phyloP scores from a whole-genome alignment of 805 yeast genomes.

The Maudiozyma turicensis region DNA sequence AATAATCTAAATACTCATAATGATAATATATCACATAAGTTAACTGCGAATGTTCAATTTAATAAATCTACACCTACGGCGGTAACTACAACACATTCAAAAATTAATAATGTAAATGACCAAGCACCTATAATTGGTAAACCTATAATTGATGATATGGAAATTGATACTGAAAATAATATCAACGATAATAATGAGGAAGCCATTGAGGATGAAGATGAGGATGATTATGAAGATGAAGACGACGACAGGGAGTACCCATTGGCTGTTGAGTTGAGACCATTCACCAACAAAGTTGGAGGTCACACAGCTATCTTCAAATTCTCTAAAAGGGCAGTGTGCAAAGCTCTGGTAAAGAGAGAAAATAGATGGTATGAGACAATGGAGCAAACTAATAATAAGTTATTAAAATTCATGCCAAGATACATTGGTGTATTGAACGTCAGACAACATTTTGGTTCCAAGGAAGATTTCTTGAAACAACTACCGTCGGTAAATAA shows the following conservation, averaged over 20 bases:
- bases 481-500: constrained; percentile 7
- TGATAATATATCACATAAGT: background rate
- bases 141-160: background rate
- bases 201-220: constrained; percentile 5
- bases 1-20: background rate
- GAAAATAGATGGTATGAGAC: constrained; percentile 90
- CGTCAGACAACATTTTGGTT: constrained; percentile 59
- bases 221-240: constrained; percentile 17
- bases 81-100: background rate
- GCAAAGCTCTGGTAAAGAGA: constrained; percentile 83
- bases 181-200: background rate
- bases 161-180: background rate
- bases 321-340: constrained; percentile 84
- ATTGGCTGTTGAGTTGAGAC: constrained; percentile 78
- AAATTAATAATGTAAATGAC: background rate
- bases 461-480: constrained; percentile 19
- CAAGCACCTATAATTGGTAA: background rate
- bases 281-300: constrained; percentile 90
- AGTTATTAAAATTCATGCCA: constrained; percentile 79
- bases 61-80: background rate
- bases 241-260: constrained; percentile 40
- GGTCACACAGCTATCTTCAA: constrained; percentile 97
- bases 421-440: constrained; percentile 88
- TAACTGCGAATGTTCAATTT: background rate
- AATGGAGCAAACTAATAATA: constrained; percentile 69